Evolutionary conservation across 2,329 filamentous ascomycete genomes (phyloP).

Genomic region (Diaporthe citri): DNA sequence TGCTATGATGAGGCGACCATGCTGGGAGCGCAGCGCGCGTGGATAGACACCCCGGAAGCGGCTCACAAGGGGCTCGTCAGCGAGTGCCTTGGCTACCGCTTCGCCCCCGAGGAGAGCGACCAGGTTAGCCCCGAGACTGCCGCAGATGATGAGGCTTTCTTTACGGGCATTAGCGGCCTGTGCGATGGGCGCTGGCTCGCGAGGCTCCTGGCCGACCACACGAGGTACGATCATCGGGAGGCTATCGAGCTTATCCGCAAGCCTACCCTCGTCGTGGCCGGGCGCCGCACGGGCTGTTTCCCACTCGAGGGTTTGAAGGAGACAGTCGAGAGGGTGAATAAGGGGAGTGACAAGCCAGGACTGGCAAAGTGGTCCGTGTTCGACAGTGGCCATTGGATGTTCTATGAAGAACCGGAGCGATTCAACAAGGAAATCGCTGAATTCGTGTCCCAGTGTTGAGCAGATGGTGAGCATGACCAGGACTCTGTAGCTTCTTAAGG

Average conservation of each 20-base stretch:
- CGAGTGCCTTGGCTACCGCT: slow-evolving; percentile 53
- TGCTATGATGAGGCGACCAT: slow-evolving; percentile 55
- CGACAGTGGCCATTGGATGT: slow-evolving; percentile 56
- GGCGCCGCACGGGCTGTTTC: slow-evolving; percentile 54
- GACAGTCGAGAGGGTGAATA: slow-evolving; percentile 49
- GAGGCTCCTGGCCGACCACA: slow-evolving; percentile 54
- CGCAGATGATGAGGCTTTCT: slow-evolving; percentile 51
- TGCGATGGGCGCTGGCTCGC: slow-evolving; percentile 56
- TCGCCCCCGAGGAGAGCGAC: slow-evolving; percentile 44
- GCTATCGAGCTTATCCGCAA: slow-evolving; percentile 51
- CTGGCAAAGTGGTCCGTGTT: slow-evolving; percentile 49
- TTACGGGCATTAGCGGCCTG: slow-evolving; percentile 48
- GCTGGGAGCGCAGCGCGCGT: slow-evolving; percentile 48
- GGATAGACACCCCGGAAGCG: slow-evolving; percentile 42
- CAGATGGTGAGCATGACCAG: not conserved
- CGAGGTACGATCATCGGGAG: slow-evolving; percentile 57
- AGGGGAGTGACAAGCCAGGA: slow-evolving; percentile 40
- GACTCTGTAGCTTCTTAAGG: not conserved
- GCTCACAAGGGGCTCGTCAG: slow-evolving; percentile 50
- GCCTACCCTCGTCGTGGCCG: slow-evolving; percentile 54
- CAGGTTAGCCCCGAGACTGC: slow-evolving; percentile 44
- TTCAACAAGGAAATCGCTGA: slow-evolving; percentile 52
- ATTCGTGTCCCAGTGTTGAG: slow-evolving; percentile 45
- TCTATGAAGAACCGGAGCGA: slow-evolving; percentile 54
- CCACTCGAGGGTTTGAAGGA: slow-evolving; percentile 53